Base-by-base conservation (phyloP, 192 early-diverging fungal species). In the Rhizoclosmatium globosum region DNA sequence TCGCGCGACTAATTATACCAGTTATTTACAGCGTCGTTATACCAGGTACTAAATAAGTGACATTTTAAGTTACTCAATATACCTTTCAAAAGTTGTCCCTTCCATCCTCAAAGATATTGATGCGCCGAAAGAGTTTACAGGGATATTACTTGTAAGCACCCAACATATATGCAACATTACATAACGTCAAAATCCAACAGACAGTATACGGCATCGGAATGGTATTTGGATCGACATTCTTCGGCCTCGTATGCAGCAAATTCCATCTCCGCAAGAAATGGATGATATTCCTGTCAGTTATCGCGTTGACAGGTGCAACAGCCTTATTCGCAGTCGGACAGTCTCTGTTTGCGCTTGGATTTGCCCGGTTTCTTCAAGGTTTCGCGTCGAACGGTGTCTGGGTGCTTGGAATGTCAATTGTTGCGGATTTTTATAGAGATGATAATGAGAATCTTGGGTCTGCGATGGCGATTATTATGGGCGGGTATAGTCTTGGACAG, bases 401-500 rank as follows among this genome's bases (percentile, higher is more conserved):
- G 68, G 68, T 69, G 11, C 15, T 69, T 41, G 68, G 68, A n/a
- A 21, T 69, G 68, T 69, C 68, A 17, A 13, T 69, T 31, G 31
- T 31, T 31, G 31, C 31, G 31, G 31, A 31, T 31, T 31, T 31
- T 11, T 69, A 69, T 41, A 7, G 21, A 9, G 31, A 45, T 15
- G 45, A 69, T n/a, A 43, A 69, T 46, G 43, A n/a, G 45, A 47
- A 47, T 47, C 15, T 69, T 9, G 68, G 68, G 7, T 23, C n/a
- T n/a, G 68, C 68, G 9, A 69, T 69, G 68, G 15, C 23, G 7
- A 47, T 69, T 43, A 31, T 69, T n/a, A 69, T 69, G 68, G 39
- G 45, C 31, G 68, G 68, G 47, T 69, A 47, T 46, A 39, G 11
- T 17, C 11, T 48, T n/a, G 68, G 68, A 17, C 68, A n/a, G 13